Base-by-base conservation (phyloP, 2,329 filamentous ascomycete species). In the Lithohypha guttulata region DNA sequence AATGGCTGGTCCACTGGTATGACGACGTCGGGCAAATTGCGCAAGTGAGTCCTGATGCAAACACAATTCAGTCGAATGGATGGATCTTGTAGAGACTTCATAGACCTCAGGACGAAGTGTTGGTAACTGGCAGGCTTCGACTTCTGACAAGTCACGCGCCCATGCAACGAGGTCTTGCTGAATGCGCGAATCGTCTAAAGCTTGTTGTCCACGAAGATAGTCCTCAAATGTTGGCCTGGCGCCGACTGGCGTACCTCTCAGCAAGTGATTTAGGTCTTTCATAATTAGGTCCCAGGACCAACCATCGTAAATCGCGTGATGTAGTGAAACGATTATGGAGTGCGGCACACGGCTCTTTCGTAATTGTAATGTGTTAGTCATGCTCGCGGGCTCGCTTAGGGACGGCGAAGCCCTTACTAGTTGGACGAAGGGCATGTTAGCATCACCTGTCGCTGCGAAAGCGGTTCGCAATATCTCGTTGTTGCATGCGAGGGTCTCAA, bases 261-360 rank as follows among this genome's bases (percentile, higher is more conserved):
- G 51, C 1, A 81, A 48, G 0, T 51, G 53, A 3, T 71, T 65
- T 3, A 93, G 61, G 55, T 94, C 84, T 18, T 70, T 62, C 10
- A 84, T 54, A 0, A 93, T 59, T 20, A 89, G 64, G 36, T 94
- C 81, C 53, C 86, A 71, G 0, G 85, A 87, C 87, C 87, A 95
- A n/a, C 86, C 87, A 57, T 95, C 87, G 53, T 93, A 95, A 1
- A 93, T 57, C 1, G 84, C 77, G 59, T 95, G 87, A 54, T 93
- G 86, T 0, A 93, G 64, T 9, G 79, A 68, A 30, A 84, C 38
- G 8, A 73, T 51, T 2, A 58, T 43, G 21, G 54, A 51, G 2
- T 54, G 39, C 33, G 46, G 41, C 3, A 53, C 34, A 13, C 48
- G 13, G 6, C 36, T 21, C 37, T 47, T 34, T 9, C 50, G 49